Percentiles rank a stretch among this genome's conserved stretches.
phyloP scores from a whole-genome alignment of 768 basidiomycete species.

The Pholiota molesta region DNA sequence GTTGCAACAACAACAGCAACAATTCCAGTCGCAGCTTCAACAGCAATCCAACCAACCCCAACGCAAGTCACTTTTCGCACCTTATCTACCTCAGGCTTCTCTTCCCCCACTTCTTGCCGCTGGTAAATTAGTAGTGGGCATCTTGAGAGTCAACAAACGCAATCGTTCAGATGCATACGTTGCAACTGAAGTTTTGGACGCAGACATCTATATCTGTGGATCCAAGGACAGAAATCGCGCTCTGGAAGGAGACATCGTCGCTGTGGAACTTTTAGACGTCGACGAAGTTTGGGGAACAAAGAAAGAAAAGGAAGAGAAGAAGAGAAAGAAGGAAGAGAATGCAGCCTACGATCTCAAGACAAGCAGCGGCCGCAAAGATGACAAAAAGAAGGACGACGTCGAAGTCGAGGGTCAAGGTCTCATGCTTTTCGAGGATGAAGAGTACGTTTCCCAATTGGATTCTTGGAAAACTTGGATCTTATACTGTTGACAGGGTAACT shows the following conservation, averaged over 20 bases:
- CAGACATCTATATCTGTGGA: slow-evolving; percentile 98
- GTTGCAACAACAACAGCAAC: slow-evolving; percentile 91
- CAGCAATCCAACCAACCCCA: slow-evolving; percentile 92
- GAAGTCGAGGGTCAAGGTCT: slow-evolving; percentile 99
- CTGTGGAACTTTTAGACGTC: slow-evolving; percentile 95
- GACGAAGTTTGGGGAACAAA: slow-evolving; percentile 99
- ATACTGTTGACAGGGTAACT: slow-evolving; percentile 65
- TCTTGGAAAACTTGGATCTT: slow-evolving; percentile 5
- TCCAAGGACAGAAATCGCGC: slow-evolving; percentile 99
- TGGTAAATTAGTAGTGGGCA: slow-evolving; percentile 97
- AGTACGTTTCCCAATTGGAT: slow-evolving; percentile 48
- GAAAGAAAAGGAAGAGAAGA: slow-evolving; percentile 99
- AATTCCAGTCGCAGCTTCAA: slow-evolving; percentile 94
- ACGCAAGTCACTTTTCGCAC: slow-evolving; percentile 97
- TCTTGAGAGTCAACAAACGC: slow-evolving; percentile 96
- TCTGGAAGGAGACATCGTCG: slow-evolving; percentile 97
- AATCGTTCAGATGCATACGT: slow-evolving; percentile 99
- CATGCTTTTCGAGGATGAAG: slow-evolving; percentile 97
- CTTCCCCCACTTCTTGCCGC: slow-evolving; percentile 95
- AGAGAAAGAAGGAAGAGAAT: slow-evolving; percentile 99
- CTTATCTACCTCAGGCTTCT: slow-evolving; percentile 97
- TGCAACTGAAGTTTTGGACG: slow-evolving; percentile 95
- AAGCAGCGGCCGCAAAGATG: slow-evolving; percentile 79
- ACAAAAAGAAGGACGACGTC: slow-evolving; percentile 99
- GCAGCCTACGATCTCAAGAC: slow-evolving; percentile 89